These are phyloP conservation scores for Oryza longistaminata DNA, from an alignment of 176 grass and related monocot genomes.

Conservation along the genomic window DNA sequence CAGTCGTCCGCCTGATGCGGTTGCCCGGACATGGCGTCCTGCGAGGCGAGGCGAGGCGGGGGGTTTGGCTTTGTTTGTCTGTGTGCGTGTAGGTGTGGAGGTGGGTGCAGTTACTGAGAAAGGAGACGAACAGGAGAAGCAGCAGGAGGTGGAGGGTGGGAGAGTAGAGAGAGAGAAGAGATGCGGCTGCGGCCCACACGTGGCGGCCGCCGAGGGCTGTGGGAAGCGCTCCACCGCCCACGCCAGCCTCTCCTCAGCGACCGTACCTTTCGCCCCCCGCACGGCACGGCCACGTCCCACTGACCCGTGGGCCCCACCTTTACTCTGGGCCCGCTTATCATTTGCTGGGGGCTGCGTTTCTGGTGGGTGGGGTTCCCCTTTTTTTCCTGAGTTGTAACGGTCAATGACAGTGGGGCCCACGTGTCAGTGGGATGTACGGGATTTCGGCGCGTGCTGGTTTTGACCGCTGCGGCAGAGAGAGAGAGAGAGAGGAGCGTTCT, in stretches of 20 bases:
- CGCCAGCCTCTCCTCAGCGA: conserved; percentile 41
- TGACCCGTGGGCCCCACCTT: accelerated
- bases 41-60: neutral
- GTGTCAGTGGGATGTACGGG: neutral
- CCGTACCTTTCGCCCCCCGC: neutral
- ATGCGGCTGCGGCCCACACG: conserved; percentile 49
- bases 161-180: conserved; percentile 16
- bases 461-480: conserved; percentile 13
- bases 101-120: conserved; percentile 53
- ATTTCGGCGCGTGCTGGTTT: conserved; percentile 33
- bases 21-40: conserved; percentile 36
- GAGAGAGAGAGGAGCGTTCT: neutral
- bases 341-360: accelerated
- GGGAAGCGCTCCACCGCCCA: conserved; percentile 56
- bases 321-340: accelerated
- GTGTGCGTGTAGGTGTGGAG: conserved; percentile 32
- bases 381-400: neutral
- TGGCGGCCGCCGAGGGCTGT: conserved; percentile 40
- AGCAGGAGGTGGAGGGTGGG: conserved; percentile 34
- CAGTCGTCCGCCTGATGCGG: neutral
- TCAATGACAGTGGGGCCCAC: conserved; percentile 24
- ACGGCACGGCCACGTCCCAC: neutral
- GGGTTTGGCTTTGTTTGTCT: neutral
- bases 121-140: conserved; percentile 45
- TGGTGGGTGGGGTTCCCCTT: neutral